These are phyloP conservation scores for Mimosa pudica DNA, from an alignment of 306 rosid genomes.

Conservation along the genomic window DNA sequence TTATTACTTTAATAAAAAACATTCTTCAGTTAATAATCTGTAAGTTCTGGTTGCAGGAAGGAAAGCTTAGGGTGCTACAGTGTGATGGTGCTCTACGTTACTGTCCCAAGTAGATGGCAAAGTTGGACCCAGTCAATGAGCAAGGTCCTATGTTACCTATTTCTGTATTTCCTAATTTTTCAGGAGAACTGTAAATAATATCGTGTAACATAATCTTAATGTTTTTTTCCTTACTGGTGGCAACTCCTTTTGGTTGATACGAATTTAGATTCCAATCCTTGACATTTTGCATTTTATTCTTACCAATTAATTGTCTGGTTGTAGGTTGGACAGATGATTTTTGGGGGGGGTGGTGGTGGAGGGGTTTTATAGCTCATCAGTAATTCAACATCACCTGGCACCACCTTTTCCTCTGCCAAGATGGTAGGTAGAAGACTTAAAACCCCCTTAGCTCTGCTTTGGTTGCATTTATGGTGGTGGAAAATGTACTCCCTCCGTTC, in stretches of 20 bases:
- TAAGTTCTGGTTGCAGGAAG: constrained; percentile 68
- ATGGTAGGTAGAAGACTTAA: constrained; percentile 20
- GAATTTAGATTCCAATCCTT: constrained; percentile 12
- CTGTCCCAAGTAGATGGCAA: constrained; percentile 43
- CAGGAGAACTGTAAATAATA: background rate
- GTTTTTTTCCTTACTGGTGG: background rate
- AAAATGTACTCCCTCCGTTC: background rate
- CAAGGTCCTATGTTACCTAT: constrained; percentile 35
- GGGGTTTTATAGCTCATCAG: constrained; percentile 28
- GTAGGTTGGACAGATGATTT: constrained; percentile 18
- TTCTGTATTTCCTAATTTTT: constrained; percentile 20
- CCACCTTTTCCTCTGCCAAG: constrained; percentile 18
- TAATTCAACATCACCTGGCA: constrained; percentile 12
- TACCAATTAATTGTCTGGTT: constrained; percentile 20
- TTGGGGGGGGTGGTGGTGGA: too few species aligned
- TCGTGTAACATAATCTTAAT: background rate
- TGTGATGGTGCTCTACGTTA: constrained; percentile 49
- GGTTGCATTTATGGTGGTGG: constrained; percentile 12
- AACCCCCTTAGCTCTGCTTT: background rate
- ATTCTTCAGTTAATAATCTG: constrained; percentile 26
- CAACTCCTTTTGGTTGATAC: background rate
- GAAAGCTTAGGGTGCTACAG: constrained; percentile 75
- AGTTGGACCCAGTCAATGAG: constrained; percentile 41
- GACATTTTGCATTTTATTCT: constrained; percentile 18
- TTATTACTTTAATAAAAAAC: background rate